Percentiles rank a stretch among this genome's conserved stretches.
Conservation (phyloP, 2,329 filamentous ascomycete species). For the Xylaria sp. region DNA sequence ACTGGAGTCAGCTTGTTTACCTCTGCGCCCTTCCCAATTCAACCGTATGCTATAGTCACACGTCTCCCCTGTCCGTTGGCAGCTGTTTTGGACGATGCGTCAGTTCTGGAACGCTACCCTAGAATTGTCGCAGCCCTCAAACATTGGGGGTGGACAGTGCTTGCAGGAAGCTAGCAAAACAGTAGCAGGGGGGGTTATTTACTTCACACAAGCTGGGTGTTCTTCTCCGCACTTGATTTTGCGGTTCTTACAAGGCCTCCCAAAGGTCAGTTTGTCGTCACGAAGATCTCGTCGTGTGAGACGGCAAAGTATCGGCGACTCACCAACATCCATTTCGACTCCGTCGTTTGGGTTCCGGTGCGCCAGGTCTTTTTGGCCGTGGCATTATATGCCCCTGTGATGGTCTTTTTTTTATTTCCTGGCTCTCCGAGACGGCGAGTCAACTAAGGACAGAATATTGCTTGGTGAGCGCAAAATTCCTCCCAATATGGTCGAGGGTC, state of each 20-base stretch:
- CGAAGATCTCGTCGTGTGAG: constrained; percentile 22
- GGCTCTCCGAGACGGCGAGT: constrained; percentile 29
- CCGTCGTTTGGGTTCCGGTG: constrained; percentile 57
- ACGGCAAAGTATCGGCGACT: constrained; percentile 38
- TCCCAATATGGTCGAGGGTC: constrained; percentile 45
- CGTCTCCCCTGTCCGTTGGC: constrained; percentile 74
- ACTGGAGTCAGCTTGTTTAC: constrained; percentile 62
- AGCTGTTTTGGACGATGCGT: constrained; percentile 55
- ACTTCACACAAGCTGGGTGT: constrained; percentile 76
- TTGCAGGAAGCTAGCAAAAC: constrained; percentile 24
- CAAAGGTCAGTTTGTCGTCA: constrained; percentile 37
- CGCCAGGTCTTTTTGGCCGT: constrained; percentile 56
- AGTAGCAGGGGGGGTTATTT: constrained; percentile 37
- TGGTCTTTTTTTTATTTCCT: constrained; percentile 13
- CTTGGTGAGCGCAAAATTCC: constrained; percentile 47
- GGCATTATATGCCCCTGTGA: constrained; percentile 52
- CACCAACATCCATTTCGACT: constrained; percentile 61
- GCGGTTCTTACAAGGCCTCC: constrained; percentile 80
- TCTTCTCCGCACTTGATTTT: constrained; percentile 87
- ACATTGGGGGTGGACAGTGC: constrained; percentile 20
- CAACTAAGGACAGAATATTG: constrained; percentile 47
- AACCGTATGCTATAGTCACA: constrained; percentile 86
- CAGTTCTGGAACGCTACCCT: constrained; percentile 30
- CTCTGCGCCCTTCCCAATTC: constrained; percentile 81
- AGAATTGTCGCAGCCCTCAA: constrained; percentile 11